Evolutionary conservation across 2,329 filamentous ascomycete genomes (phyloP), one percentile per base, ranked within the genome.

Genomic region (Exophiala oligosperma): DNA sequence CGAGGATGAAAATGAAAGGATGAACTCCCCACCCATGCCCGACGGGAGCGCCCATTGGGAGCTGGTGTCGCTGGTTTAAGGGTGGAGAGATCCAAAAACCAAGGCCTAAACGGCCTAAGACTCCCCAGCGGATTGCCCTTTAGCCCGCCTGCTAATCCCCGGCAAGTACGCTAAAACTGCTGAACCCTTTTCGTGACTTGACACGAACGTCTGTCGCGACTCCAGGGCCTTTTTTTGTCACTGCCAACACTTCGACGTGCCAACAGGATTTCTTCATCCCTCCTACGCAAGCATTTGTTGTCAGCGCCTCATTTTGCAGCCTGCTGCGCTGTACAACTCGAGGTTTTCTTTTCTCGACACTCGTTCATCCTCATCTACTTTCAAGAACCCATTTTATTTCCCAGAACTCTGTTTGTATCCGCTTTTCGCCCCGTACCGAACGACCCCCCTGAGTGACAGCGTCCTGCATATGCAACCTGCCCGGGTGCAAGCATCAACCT

Each of bases 381-480:
- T 35, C 9, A 8, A 35, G 32, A 54, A 23, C 60, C 38, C 56
- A 56, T 55, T 49, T 29, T 26, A 52, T 38, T 44, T 26, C 44
- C 32, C 28, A 50, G 52, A 38, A 38, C 40, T 37, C 50, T 51
- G 32, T 46, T 49, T 48, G 17, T 41, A 52, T 43, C 41, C 41
- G 37, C 17, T 52, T 7, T 57, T 57, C 54, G 50, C 44, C 54
- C 57, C 54, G 52, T 46, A 53, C 54, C 57, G 56, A 54, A n/a
- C 40, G 40, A 14, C n/a, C 41, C 60, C 60, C 60, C 60, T 62
- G 60, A 62, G 51, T 37, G 14, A 38, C 23, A 17, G 50, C 12
- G 17, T 47, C 49, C 51, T 56, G 57, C 60, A 62, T 60, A 59
- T 57, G 60, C 60, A 62, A 48, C 56, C 46, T 57, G 43, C 54